Base-by-base conservation (phyloP, 768 basidiomycete species). In the Suillus lakei region DNA sequence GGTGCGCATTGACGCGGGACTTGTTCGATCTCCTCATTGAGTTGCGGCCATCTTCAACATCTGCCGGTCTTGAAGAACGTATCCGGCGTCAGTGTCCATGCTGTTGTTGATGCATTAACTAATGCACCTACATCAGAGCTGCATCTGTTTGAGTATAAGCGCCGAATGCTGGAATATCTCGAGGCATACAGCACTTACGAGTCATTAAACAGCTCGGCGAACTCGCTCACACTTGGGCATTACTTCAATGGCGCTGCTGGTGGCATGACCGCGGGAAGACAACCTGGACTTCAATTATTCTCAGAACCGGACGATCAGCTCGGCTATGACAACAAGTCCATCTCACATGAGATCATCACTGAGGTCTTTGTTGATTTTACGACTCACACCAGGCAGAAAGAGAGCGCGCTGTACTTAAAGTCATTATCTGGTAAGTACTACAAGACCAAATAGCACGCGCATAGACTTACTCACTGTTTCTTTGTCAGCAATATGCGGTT, bases 11-110 rank as follows among this genome's bases (percentile, higher is more conserved):
- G 8, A 72, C 71, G 1, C 59, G 68, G 10, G 71, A 75, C 3
- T 68, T 76, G 2, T 73, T 67, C 48, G 65, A 74, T 51, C 32
- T 74, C 0, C 70, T 76, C n/a, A 51, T 72, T n/a, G 73, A 75
- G 65, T 13, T 76, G 1, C 60, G 71, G 4, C 69, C 63, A 2
- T 66, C 69, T 0, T 61, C 48, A 12, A 73, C 71, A 5, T 69
- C 75, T 16, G 66, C 56, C 0, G 67, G 65, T 26, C 61, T 75
- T 5, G 68, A 66, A 8, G 71, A 76, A 62, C 34, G 72, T 46
- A 67, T 74, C 39, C 66, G 68, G 44, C 70, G 66, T 72, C 62
- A 51, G 72, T 66, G 3, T 36, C 36, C 36, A 36, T 36, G 2
- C 2, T 36, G 36, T 9, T 10, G 9, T 36, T 36, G 10, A 36